phyloP scores from a whole-genome alignment of 257 asterid genomes.

The Solanum sejunctum region DNA sequence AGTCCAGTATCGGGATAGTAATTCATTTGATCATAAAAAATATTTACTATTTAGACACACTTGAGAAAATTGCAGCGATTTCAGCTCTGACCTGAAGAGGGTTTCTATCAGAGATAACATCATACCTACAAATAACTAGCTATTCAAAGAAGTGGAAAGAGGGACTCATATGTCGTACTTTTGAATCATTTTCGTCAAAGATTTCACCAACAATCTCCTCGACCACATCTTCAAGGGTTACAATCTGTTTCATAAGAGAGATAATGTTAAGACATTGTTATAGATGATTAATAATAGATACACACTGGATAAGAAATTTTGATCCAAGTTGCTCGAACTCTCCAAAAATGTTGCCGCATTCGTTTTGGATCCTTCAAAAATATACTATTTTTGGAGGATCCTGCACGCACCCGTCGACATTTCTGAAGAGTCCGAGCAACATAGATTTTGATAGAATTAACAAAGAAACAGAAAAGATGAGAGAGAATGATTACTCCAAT shows the following conservation, averaged over 20 bases:
- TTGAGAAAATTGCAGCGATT: background rate
- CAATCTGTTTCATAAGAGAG: slow-evolving; percentile 46
- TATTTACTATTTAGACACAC: background rate
- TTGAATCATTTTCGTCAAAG: slow-evolving; percentile 95
- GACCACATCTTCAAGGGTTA: slow-evolving; percentile 97
- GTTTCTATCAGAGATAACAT: background rate
- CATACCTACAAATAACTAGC: background rate
- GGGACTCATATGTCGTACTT: slow-evolving; percentile 34
- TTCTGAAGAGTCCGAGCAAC: too few relatives aligned
- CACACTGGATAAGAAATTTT: background rate
- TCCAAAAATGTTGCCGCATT: too few relatives aligned
- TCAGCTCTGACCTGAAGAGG: background rate
- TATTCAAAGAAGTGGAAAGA: background rate
- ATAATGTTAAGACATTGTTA: background rate
- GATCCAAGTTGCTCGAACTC: too few relatives aligned
- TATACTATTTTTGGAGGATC: too few relatives aligned
- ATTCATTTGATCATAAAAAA: background rate
- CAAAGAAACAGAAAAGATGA: background rate
- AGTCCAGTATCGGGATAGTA: background rate
- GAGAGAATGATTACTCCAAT: slow-evolving; percentile 60
- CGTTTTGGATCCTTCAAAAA: too few relatives aligned
- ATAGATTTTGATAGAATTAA: background rate
- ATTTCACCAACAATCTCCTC: slow-evolving; percentile 99
- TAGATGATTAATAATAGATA: background rate
- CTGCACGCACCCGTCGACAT: too few relatives aligned